Conservation (phyloP, 2,329 filamentous ascomycete species). For the Pseudocercospora vitis region DNA sequence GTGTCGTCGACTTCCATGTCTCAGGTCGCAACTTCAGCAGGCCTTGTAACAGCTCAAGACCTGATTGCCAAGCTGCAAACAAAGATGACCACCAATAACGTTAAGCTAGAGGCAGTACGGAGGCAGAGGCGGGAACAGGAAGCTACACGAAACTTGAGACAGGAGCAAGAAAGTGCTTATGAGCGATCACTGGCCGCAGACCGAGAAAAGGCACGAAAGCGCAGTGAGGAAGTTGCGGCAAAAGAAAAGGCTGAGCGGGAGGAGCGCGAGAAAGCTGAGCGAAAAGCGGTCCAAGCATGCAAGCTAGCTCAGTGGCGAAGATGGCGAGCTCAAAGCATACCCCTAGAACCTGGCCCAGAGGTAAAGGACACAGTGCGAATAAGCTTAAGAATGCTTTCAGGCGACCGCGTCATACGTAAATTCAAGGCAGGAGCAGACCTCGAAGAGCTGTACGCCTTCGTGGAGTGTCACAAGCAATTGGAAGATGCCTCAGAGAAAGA, state of each 20-base stretch:
- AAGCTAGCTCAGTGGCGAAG: slow-evolving; percentile 70
- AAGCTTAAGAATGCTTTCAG: slow-evolving; percentile 61
- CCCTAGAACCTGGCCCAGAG: slow-evolving; percentile 64
- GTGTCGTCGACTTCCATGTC: slow-evolving; percentile 87
- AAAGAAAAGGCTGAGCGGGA: slow-evolving; percentile 63
- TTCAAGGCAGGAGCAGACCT: slow-evolving; percentile 70
- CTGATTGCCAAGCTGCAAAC: slow-evolving; percentile 73
- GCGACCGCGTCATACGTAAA: slow-evolving; percentile 72
- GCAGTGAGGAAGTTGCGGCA: slow-evolving; percentile 71
- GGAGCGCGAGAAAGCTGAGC: slow-evolving; percentile 63
- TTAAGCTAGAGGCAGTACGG: slow-evolving; percentile 72
- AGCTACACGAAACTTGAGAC: slow-evolving; percentile 74
- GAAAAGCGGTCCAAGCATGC: slow-evolving; percentile 56
- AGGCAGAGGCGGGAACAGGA: slow-evolving; percentile 76
- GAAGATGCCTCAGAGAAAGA: slow-evolving; percentile 42
- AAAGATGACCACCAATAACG: slow-evolving; percentile 72
- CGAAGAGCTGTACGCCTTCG: slow-evolving; percentile 92
- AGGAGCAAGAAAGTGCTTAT: slow-evolving; percentile 90
- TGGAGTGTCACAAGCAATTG: slow-evolving; percentile 79
- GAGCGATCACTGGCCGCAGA: slow-evolving; percentile 87
- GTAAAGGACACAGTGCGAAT: slow-evolving; percentile 72
- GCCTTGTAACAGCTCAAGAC: slow-evolving; percentile 67
- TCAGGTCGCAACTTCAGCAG: slow-evolving; percentile 75
- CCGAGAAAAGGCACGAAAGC: slow-evolving; percentile 75
- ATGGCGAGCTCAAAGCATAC: slow-evolving; percentile 72